Conservation (phyloP, 2,329 filamentous ascomycete species). For the Fusarium nematophilum region DNA sequence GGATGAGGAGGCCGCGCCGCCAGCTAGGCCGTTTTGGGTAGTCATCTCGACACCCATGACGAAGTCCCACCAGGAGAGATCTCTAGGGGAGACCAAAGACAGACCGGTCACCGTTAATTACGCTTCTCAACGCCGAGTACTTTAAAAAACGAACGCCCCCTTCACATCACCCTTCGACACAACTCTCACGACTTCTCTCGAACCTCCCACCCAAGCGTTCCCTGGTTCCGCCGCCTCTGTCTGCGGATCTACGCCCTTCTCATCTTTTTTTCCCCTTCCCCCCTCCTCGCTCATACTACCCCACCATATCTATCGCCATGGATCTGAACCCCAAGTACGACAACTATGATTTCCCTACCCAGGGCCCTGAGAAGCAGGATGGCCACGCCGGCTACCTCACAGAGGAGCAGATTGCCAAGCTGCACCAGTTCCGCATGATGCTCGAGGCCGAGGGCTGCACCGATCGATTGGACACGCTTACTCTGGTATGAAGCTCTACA, state of each 20-base stretch:
- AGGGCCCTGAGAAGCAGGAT: slow-evolving; percentile 73
- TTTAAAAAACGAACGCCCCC: slow-evolving; percentile 33
- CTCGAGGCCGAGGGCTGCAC: slow-evolving; percentile 87
- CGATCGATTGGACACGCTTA: slow-evolving; percentile 90
- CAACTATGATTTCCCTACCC: slow-evolving; percentile 91
- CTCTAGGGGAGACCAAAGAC: slow-evolving; percentile 43
- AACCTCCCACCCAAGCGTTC: background rate
- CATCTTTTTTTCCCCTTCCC: slow-evolving; percentile 7
- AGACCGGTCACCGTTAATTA: slow-evolving; percentile 41
- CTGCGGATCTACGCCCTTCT: slow-evolving; percentile 19
- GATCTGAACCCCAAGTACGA: slow-evolving; percentile 89
- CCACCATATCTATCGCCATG: slow-evolving; percentile 53
- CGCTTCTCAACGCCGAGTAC: slow-evolving; percentile 38
- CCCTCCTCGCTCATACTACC: slow-evolving; percentile 28
- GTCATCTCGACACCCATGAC: slow-evolving; percentile 44
- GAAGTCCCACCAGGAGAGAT: slow-evolving; percentile 44
- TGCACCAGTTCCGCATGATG: slow-evolving; percentile 84
- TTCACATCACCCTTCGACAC: slow-evolving; percentile 30
- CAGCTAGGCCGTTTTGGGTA: slow-evolving; percentile 41
- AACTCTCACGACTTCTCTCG: slow-evolving; percentile 16
- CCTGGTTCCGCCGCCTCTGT: slow-evolving; percentile 9
- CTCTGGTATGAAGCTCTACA: slow-evolving; percentile 70
- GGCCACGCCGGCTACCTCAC: slow-evolving; percentile 93
- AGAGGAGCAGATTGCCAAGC: slow-evolving; percentile 86
- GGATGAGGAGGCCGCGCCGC: slow-evolving; percentile 14